Evolutionary conservation across 768 basidiomycete genomes (phyloP).

Genomic region (Kondoa malvinella): DNA sequence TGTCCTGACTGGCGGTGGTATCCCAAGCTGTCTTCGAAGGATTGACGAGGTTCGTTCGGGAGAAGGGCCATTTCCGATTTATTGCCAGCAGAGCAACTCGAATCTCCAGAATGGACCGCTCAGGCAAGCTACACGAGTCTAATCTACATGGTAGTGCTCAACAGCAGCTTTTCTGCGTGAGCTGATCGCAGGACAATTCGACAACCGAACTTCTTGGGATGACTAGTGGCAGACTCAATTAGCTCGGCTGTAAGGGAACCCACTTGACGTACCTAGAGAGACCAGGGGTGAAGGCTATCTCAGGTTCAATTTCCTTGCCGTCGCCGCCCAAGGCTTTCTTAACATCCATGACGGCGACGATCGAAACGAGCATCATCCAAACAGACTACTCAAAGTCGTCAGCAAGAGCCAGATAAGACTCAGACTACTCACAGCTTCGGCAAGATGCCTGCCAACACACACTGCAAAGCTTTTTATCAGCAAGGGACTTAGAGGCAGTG

Average conservation of each 20-base stretch:
- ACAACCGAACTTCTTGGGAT: slow-evolving; percentile 7
- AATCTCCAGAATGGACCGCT: too few species aligned
- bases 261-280: neutral
- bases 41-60: too few species aligned
- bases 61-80: too few species aligned
- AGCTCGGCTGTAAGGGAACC: neutral
- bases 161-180: neutral
- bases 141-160: neutral
- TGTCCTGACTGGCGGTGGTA: too few species aligned
- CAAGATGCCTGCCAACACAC: slow-evolving; percentile 5
- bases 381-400: too few species aligned
- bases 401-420: too few species aligned
- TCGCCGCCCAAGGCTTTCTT: neutral
- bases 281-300: slow-evolving; percentile 2
- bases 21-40: too few species aligned
- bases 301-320: slow-evolving; percentile 2
- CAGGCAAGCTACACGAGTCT: too few species aligned
- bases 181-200: neutral
- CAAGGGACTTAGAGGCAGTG: too few species aligned
- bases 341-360: neutral
- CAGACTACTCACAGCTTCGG: neutral
- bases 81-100: too few species aligned
- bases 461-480: neutral
- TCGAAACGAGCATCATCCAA: neutral
- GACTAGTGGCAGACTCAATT: neutral